Evolutionary conservation across 2,329 filamentous ascomycete species (phyloP), one percentile per base, ranked within the genome.

Genomic region (Nemania sp.): DNA sequence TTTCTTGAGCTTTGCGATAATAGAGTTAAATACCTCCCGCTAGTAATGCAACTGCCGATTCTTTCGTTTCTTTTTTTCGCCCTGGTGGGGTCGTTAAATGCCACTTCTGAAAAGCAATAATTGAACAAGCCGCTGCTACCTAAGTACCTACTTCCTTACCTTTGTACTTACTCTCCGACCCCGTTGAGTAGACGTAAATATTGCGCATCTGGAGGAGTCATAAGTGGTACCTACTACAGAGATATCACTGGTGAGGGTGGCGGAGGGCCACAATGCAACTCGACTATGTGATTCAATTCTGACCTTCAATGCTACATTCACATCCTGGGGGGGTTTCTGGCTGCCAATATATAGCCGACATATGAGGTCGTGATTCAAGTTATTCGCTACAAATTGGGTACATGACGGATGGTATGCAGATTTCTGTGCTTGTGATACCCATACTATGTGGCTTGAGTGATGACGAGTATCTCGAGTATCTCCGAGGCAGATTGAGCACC

Each of bases 11-110:
- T n/a, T 56, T 56, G 55, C 51, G 53, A 47, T 47, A 59, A 55
- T 29, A 4, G 4, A 29, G 25, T 29, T 29, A 7, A 7, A 29
- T 29, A 29, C 25, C 25, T 29, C 3, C 25, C 7, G 25, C 25
- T 51, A 50, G 46, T 51, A 43, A 59, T 59, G 35, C 52, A 37
- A 59, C 60, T 47, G 42, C 32, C 47, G 46, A 18, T 9, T 20
- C n/a, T n/a, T n/a, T n/a, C n/a, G n/a, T 48, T 59, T 59, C 47
- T 62, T 56, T 52, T 62, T 59, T 56, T 52, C 59, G 59, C 54
- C 50, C 54, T 35, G 46, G 50, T 48, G 50, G 54, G 39, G 45
- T 51, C 43, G 25, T 42, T 6, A 35, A 50, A 35, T 49, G 45
- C 59, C 45, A 51, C 54, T 57, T 45, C 12, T 37, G 11, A 54